Evolutionary conservation across 768 basidiomycete genomes (phyloP).

Genomic region (Sarcodon aspratus): DNA sequence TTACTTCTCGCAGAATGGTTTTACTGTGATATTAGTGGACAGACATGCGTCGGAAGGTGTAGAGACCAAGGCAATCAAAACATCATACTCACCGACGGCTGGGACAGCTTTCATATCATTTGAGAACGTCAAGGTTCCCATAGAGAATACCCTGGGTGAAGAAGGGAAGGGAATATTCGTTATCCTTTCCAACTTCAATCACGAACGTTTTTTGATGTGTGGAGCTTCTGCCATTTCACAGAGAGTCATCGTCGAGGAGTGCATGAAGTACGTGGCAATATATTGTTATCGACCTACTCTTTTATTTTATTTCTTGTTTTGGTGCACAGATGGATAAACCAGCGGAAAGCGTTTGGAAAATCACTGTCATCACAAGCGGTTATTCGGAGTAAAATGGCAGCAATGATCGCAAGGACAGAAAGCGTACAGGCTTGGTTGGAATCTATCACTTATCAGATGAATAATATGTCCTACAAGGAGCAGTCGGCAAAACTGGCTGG

Average conservation of each 20-base stretch:
- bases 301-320: background rate
- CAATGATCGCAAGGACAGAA: slow-evolving; percentile 81
- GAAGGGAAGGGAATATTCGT: slow-evolving; percentile 67
- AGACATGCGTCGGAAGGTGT: slow-evolving; percentile 54
- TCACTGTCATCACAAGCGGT: slow-evolving; percentile 76
- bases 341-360: slow-evolving; percentile 90
- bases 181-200: slow-evolving; percentile 78
- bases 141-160: slow-evolving; percentile 75
- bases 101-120: slow-evolving; percentile 79
- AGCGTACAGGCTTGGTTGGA: slow-evolving; percentile 78
- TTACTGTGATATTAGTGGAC: slow-evolving; percentile 85
- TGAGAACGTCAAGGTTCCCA: slow-evolving; percentile 78
- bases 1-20: slow-evolving; percentile 27
- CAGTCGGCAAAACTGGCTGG: slow-evolving; percentile 68
- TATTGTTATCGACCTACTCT: background rate
- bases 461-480: slow-evolving; percentile 72
- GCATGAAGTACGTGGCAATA: slow-evolving; percentile 43
- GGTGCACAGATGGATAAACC: slow-evolving; percentile 57
- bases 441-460: slow-evolving; percentile 82
- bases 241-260: slow-evolving; percentile 68
- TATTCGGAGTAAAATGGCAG: slow-evolving; percentile 80
- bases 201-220: slow-evolving; percentile 90
- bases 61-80: slow-evolving; percentile 78
- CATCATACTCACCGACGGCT: slow-evolving; percentile 76
- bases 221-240: slow-evolving; percentile 56